Percentiles rank a stretch among this genome's conserved stretches.
These are phyloP conservation scores for Xylaria hypoxylon DNA, from an alignment of 2,329 filamentous ascomycete genomes.

Conservation along the genomic window DNA sequence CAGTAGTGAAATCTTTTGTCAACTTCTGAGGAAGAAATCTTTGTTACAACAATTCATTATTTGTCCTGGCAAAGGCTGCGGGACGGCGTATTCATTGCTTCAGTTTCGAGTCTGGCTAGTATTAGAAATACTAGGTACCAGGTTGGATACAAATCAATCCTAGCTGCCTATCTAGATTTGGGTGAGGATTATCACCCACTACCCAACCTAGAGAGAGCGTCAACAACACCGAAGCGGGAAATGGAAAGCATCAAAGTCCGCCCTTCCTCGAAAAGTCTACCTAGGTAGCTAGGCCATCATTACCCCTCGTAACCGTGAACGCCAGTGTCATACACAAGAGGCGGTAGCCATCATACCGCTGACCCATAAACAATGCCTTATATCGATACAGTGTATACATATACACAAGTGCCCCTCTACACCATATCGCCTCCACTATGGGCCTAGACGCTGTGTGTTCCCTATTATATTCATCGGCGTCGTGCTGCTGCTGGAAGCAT, in stretches of 20 bases:
- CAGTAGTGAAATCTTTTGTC: neutral
- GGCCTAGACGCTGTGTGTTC: constrained; percentile 74
- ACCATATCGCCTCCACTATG: constrained; percentile 56
- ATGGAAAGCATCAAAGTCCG: constrained; percentile 1
- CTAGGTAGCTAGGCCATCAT: constrained; percentile 21
- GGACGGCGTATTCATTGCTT: neutral
- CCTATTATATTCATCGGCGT: constrained; percentile 72
- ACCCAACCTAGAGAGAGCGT: constrained; percentile 8
- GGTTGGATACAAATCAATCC: neutral
- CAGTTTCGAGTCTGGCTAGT: neutral
- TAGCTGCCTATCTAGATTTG: neutral
- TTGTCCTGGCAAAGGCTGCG: too few relatives aligned
- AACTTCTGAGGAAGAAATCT: neutral
- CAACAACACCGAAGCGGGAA: constrained; percentile 14
- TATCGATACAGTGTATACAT: constrained; percentile 37
- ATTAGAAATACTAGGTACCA: neutral
- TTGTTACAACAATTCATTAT: too few relatives aligned
- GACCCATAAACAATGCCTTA: constrained; percentile 26
- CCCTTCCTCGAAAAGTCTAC: constrained; percentile 1
- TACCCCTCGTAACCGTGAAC: constrained; percentile 30
- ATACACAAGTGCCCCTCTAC: constrained; percentile 12
- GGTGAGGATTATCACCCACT: constrained; percentile 14
- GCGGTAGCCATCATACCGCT: constrained; percentile 9
- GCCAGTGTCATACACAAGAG: constrained; percentile 36
- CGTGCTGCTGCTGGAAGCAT: constrained; percentile 54